phyloP scores from a whole-genome alignment of 371 early-diverging fungal genomes.

The Actinomucor elegans region DNA sequence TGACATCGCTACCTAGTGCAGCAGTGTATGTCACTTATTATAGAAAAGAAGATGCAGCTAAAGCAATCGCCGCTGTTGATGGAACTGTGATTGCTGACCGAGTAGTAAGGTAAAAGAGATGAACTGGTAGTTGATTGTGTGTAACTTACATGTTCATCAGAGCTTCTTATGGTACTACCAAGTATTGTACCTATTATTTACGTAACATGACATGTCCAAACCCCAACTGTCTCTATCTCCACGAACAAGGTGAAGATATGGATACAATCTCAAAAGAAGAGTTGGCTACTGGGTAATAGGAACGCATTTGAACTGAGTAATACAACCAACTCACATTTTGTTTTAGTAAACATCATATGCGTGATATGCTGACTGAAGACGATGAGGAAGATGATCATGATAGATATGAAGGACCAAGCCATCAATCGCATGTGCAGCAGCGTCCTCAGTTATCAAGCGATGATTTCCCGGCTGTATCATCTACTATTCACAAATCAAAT shows the following conservation, averaged over 20 bases:
- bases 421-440: neutral
- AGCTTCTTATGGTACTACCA: constrained; percentile 88
- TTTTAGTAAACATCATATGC: constrained; percentile 23
- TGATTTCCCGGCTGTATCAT: constrained; percentile 9
- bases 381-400: constrained; percentile 20
- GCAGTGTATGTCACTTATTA: constrained; percentile 87
- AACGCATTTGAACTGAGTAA: no score
- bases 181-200: constrained; percentile 87
- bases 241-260: constrained; percentile 85
- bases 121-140: neutral
- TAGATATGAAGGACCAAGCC: neutral
- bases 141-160: constrained; percentile 24
- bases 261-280: constrained; percentile 64
- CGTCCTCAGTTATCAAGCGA: constrained; percentile 16
- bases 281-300: constrained; percentile 46
- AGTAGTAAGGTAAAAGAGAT: constrained; percentile 60
- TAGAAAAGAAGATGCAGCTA: constrained; percentile 87
- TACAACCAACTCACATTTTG: neutral
- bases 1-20: constrained; percentile 38
- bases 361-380: constrained; percentile 8
- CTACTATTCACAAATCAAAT: neutral
- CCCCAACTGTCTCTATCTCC: constrained; percentile 81
- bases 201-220: constrained; percentile 79
- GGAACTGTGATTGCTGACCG: constrained; percentile 85
- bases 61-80: constrained; percentile 89